phyloP scores from a whole-genome alignment of 73 alveolate genomes.

The Effrenium voratum region DNA sequence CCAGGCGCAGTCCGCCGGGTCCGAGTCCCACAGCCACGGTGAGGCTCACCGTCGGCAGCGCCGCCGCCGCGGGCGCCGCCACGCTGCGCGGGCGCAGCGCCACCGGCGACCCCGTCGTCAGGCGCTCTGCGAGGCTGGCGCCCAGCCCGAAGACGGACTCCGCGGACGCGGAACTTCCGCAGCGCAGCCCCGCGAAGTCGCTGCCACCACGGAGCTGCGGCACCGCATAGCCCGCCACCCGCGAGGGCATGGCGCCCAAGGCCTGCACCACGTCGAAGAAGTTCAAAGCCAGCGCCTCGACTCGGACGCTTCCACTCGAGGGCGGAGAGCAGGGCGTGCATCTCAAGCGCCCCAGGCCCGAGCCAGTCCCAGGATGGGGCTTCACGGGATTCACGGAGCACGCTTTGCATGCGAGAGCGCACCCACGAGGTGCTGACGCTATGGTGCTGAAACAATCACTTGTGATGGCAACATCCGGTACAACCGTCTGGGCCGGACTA shows the following conservation, averaged over 20 bases:
- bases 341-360: too few species aligned
- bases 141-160: slow-evolving; percentile 50
- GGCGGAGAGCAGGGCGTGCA: too few species aligned
- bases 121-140: background rate
- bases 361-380: too few species aligned
- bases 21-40: background rate
- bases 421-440: too few species aligned
- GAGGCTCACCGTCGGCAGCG: slow-evolving; percentile 35
- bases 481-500: too few species aligned
- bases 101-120: background rate
- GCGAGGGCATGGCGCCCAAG: slow-evolving; percentile 50
- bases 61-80: slow-evolving; percentile 25
- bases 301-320: background rate
- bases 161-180: background rate
- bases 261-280: slow-evolving; percentile 49
- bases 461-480: too few species aligned
- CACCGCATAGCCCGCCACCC: slow-evolving; percentile 27
- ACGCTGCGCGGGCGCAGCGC: slow-evolving; percentile 14
- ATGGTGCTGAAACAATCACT: too few species aligned
- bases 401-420: too few species aligned
- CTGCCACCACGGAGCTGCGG: background rate
- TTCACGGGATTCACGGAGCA: too few species aligned
- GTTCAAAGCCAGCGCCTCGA: slow-evolving; percentile 33
- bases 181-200: slow-evolving; percentile 9
- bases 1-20: background rate